Percentiles rank a stretch among this genome's conserved stretches.
These are phyloP conservation scores for Thelephora terrestris DNA, from an alignment of 1,284 basidiomycete species.

Conservation along the genomic window DNA sequence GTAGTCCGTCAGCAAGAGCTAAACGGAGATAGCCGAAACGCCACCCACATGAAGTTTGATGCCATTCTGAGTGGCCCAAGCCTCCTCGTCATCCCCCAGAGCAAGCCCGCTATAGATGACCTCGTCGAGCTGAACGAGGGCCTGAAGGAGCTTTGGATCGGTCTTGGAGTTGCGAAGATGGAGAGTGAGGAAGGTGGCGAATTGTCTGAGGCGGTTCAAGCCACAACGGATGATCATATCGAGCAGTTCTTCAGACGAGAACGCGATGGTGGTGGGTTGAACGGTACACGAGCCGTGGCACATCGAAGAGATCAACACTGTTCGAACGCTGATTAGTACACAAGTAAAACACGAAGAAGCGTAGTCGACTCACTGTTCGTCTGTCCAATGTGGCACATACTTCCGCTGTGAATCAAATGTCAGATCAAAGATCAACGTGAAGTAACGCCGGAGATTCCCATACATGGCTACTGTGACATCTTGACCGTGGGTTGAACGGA, in stretches of 20 bases:
- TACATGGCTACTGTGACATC: conserved; percentile 40
- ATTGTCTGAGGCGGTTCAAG: conserved; percentile 63
- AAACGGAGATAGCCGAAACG: conserved; percentile 8
- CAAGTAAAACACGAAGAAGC: neutral
- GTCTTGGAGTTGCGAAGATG: conserved; percentile 49
- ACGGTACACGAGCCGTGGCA: conserved; percentile 65
- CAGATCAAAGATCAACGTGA: neutral
- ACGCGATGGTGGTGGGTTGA: conserved; percentile 52
- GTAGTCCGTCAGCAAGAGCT: conserved; percentile 7
- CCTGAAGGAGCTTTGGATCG: conserved; percentile 46
- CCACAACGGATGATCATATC: conserved; percentile 56
- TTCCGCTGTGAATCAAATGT: conserved; percentile 14
- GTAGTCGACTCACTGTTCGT: conserved; percentile 13
- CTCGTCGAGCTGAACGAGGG: conserved; percentile 45
- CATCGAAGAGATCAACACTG: conserved; percentile 57
- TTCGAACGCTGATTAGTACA: conserved; percentile 4
- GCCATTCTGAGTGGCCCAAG: conserved; percentile 46
- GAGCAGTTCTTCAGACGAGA: conserved; percentile 52
- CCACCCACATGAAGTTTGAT: conserved; percentile 41
- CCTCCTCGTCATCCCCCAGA: conserved; percentile 53
- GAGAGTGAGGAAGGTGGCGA: conserved; percentile 51
- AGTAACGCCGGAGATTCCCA: conserved; percentile 1
- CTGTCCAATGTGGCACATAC: conserved; percentile 22
- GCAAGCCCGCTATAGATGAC: conserved; percentile 54
- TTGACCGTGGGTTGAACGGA: conserved; percentile 37